phyloP scores from a whole-genome alignment of 257 asterid genomes.

The Nicotiana tabacum region DNA sequence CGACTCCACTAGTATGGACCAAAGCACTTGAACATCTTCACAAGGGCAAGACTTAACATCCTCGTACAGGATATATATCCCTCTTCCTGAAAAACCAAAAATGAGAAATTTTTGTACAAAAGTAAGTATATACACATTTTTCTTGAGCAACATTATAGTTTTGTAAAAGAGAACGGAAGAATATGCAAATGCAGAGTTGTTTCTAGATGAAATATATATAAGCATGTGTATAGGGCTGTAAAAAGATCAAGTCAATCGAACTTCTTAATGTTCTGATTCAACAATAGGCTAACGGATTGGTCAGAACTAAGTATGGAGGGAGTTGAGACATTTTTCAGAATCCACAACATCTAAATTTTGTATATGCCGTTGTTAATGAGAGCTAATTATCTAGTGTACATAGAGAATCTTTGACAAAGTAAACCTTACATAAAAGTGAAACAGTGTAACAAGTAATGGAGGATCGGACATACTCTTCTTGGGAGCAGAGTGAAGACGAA shows the following conservation, averaged over 20 bases:
- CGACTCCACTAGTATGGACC: slow-evolving; percentile 93
- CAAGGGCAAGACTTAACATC: slow-evolving; percentile 92
- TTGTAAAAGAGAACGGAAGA: not conserved
- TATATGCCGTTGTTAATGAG: not conserved
- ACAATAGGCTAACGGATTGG: not conserved
- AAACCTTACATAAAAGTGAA: not conserved
- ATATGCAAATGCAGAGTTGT: not conserved
- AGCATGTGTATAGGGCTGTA: not conserved
- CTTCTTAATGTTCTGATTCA: not conserved
- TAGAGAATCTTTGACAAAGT: not conserved
- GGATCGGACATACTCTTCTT: slow-evolving; percentile 54
- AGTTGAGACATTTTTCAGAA: not conserved
- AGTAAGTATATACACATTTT: not conserved
- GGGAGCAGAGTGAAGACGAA: slow-evolving; percentile 67
- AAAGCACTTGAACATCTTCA: slow-evolving; percentile 90
- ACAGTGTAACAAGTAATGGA: not conserved
- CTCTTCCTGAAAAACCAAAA: slow-evolving; percentile 50
- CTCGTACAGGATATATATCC: slow-evolving; percentile 86
- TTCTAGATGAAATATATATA: not conserved
- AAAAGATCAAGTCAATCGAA: not conserved
- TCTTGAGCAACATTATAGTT: not conserved
- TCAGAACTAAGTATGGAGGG: not conserved
- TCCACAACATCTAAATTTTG: not conserved
- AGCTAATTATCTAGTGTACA: not conserved
- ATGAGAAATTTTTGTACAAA: not conserved